A percentile compares a stretch with the other conserved stretches of the same genome.
These are phyloP conservation scores for Echinosophora koreensis DNA, from an alignment of 306 rosid species.

Conservation along the genomic window DNA sequence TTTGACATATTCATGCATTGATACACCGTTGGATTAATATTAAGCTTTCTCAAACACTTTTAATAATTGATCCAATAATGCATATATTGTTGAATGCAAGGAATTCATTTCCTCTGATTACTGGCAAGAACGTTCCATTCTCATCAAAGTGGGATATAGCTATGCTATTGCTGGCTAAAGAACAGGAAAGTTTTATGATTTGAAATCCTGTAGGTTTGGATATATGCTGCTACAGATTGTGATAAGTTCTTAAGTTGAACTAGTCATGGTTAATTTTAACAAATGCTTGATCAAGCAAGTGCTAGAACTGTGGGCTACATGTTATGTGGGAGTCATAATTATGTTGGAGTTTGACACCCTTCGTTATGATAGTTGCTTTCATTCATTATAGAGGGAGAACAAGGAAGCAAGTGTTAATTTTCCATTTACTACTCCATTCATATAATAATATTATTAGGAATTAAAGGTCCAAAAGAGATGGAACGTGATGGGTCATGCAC, in stretches of 20 bases:
- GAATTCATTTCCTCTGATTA: not conserved
- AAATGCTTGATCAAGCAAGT: slow-evolving; percentile 27
- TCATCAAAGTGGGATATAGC: not conserved
- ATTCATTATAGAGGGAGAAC: slow-evolving; percentile 11
- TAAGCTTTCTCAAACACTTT: too few relatives aligned
- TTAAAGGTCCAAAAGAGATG: slow-evolving; percentile 15
- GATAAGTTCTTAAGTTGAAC: not conserved
- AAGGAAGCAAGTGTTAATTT: slow-evolving; percentile 31
- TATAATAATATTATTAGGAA: slow-evolving; percentile 8
- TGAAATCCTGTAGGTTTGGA: slow-evolving; percentile 2
- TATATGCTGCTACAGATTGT: not conserved
- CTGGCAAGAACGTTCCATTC: slow-evolving; percentile 28
- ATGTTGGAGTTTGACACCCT: slow-evolving; percentile 4
- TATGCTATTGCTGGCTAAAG: not conserved
- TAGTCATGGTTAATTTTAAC: not conserved
- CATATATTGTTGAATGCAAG: too few relatives aligned
- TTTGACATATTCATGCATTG: too few relatives aligned
- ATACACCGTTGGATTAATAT: too few relatives aligned
- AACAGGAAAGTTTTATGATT: not conserved
- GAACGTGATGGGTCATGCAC: slow-evolving; percentile 21
- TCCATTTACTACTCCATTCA: not conserved
- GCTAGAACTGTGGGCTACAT: slow-evolving; percentile 30
- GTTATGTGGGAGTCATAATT: slow-evolving; percentile 32
- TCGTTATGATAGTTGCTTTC: slow-evolving; percentile 41
- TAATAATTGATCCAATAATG: too few relatives aligned